These are phyloP conservation scores for Plasmodium fragile DNA, from an alignment of 169 alveolate species.

Conservation along the genomic window DNA sequence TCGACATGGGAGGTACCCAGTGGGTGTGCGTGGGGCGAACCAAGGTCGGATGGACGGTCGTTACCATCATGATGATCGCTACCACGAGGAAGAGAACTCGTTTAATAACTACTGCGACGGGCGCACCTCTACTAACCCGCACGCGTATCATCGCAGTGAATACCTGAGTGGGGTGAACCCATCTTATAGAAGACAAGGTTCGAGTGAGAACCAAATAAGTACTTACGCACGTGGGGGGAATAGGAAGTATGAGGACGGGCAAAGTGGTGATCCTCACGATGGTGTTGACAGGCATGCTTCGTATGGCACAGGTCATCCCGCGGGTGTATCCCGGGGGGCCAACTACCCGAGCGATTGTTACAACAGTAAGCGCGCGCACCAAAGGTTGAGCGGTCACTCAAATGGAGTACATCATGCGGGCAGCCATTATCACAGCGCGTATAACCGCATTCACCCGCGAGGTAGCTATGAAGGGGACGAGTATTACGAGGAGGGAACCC, in stretches of 20 bases:
- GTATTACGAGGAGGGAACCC: background rate
- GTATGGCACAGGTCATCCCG: background rate
- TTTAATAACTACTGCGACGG: background rate
- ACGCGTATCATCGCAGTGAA: background rate
- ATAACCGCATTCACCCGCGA: background rate
- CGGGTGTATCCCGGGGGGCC: background rate
- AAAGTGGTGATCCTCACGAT: background rate
- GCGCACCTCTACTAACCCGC: background rate
- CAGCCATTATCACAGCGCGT: background rate
- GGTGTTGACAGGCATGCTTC: background rate
- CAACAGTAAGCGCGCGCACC: background rate
- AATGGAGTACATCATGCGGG: background rate
- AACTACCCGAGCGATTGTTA: background rate
- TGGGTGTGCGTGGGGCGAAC: background rate
- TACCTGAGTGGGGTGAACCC: background rate
- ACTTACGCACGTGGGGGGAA: background rate
- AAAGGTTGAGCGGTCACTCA: background rate
- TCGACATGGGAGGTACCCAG: background rate
- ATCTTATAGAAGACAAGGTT: background rate
- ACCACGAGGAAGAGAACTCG: background rate
- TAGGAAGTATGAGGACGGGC: background rate
- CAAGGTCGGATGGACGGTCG: background rate
- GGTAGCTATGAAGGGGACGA: conserved; percentile 11
- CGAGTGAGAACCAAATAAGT: background rate
- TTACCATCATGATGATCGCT: background rate